A percentile compares a stretch with the other conserved stretches of the same genome.
Conservation (phyloP, 2,329 filamentous ascomycete genomes). For the Thelonectria blattea region DNA sequence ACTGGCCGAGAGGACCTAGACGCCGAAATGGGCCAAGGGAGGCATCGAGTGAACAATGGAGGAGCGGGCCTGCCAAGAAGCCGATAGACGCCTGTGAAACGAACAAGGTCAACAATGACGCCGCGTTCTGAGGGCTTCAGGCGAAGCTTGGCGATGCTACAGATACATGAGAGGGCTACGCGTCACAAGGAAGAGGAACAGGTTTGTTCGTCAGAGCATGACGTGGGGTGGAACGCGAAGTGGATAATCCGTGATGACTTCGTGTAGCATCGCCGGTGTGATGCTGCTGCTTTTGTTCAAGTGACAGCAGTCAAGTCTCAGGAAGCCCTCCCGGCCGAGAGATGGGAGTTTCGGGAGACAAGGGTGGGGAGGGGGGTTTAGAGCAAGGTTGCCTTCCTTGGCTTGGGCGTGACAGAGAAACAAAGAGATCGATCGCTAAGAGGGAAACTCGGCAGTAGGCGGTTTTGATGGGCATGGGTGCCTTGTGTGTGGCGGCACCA, state of each 20-base stretch:
- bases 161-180: neutral
- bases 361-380: constrained; percentile 1
- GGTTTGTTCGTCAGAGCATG: neutral
- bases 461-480: neutral
- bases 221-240: neutral
- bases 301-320: no score
- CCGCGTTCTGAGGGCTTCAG: neutral
- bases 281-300: neutral
- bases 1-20: neutral
- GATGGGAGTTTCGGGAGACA: constrained; percentile 3
- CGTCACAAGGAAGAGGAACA: neutral
- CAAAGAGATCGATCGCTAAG: neutral
- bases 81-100: constrained; percentile 13
- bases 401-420: neutral
- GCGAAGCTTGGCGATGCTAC: neutral
- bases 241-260: neutral
- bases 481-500: neutral
- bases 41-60: neutral
- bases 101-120: neutral
- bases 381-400: neutral
- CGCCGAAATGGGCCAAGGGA: constrained; percentile 1
- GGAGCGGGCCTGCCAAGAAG: constrained; percentile 12
- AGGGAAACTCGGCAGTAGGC: neutral
- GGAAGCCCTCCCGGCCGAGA: constrained; percentile 2
- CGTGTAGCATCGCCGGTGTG: neutral